Percentiles rank a stretch among this genome's conserved stretches.
These are phyloP conservation scores for Purpureocillium lavendulum DNA, from an alignment of 2,329 filamentous ascomycete species.

Conservation along the genomic window DNA sequence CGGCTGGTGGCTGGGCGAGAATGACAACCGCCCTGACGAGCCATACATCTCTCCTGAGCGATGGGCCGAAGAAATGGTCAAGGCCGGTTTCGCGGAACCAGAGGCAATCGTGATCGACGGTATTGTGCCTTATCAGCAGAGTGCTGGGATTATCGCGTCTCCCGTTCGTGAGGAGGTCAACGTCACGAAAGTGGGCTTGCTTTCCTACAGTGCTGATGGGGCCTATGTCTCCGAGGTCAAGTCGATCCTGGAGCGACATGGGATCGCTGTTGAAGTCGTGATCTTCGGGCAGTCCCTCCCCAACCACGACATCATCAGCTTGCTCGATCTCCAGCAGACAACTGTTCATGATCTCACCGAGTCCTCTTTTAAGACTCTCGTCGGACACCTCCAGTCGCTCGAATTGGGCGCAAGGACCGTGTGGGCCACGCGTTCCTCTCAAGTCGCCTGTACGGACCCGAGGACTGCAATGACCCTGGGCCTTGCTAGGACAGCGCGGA, in stretches of 20 bases:
- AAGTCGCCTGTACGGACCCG: constrained; percentile 3
- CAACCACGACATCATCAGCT: constrained; percentile 1
- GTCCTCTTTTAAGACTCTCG: not conserved
- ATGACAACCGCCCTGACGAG: constrained; percentile 14
- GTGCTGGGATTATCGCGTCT: constrained; percentile 1
- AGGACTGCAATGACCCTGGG: constrained; percentile 5
- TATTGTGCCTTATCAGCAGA: not conserved
- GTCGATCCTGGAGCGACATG: not conserved
- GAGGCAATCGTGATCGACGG: constrained; percentile 4
- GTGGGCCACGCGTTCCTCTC: constrained; percentile 1
- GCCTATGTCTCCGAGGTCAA: not conserved
- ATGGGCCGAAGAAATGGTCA: constrained; percentile 18
- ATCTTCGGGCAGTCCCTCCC: constrained; percentile 4
- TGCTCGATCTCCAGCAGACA: constrained; percentile 3
- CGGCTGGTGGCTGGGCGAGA: constrained; percentile 26
- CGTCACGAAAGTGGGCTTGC: not conserved
- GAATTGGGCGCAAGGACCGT: not conserved
- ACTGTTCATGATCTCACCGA: constrained; percentile 1
- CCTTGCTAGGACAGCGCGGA: constrained; percentile 3
- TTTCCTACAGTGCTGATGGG: not conserved
- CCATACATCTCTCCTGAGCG: constrained; percentile 14
- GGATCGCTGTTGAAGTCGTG: not conserved
- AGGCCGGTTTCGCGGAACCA: constrained; percentile 12
- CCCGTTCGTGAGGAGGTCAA: not conserved
- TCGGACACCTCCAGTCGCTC: not conserved